Evolutionary conservation across 805 yeast genomes (phyloP), one percentile per base, ranked within the genome.

Genomic region (Candida oleophila): DNA sequence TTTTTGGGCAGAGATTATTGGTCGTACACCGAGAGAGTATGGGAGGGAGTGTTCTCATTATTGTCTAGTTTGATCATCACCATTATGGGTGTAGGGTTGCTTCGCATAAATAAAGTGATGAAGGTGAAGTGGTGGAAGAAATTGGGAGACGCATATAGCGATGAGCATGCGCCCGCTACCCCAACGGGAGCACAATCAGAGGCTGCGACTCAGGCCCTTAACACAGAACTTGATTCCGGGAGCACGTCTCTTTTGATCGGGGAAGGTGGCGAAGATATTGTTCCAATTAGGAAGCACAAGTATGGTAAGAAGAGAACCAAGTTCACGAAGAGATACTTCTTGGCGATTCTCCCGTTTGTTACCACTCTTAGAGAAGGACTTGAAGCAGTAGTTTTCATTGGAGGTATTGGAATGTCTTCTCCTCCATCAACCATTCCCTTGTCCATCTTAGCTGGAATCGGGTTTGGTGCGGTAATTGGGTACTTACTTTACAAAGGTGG

Each of bases 321-420:
- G 30, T 77, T 76, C 49, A 60, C 77, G 38, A 81, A 81, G 49
- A 79, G 77, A 57, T 85, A 89, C 60, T 83, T 92, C 3, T 68
- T 87, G 63, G 87, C 85, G 49, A 71, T 89, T 32, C 67, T 89
- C 36, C 97, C 97, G 1, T 83, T 90, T 57, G 77, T 90, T 41
- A 90, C 97, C 1, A 84, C 96, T 3, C 69, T 90, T 42, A 78
- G 97, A 60, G 97, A 90, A 65, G 96, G 96, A 1, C 69, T 90
- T 44, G 97, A 90, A 64, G 96, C 96, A 0, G 90, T 90, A 33
- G 94, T 90, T 2, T 90, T 90, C 56, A 76, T 90, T 38, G 97
- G 96, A 2, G 97, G 97, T 22, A 83, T 90, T 38, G 77, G 77
- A 3, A 81, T 87, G 48, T 80, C 82, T 32, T 87, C 82, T 51